Percentiles rank a stretch among this genome's conserved stretches.
Conservation (phyloP, 352 stramenopile species). For the Globisporangium acanthophoron region DNA sequence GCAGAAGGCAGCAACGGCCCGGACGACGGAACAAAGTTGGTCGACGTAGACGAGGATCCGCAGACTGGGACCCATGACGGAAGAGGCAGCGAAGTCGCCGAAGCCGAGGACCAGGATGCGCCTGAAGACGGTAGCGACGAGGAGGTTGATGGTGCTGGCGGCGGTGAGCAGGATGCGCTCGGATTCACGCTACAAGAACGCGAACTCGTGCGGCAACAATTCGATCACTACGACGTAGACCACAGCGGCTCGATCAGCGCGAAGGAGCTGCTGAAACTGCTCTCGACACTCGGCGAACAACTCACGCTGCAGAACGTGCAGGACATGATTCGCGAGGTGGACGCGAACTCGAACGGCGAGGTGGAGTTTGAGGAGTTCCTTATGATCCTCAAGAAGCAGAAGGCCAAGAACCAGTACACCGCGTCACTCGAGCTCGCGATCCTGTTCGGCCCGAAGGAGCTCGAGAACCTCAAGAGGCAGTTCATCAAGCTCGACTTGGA, state of each 20-base stretch:
- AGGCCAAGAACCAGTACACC: slow-evolving; percentile 57
- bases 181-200: slow-evolving; percentile 41
- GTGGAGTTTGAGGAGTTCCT: slow-evolving; percentile 73
- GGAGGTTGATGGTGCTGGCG: neutral
- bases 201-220: slow-evolving; percentile 38
- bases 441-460: slow-evolving; percentile 55
- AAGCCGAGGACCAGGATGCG: slow-evolving; percentile 12
- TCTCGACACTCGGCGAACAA: slow-evolving; percentile 51
- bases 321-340: slow-evolving; percentile 50
- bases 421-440: slow-evolving; percentile 58
- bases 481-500: slow-evolving; percentile 69
- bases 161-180: slow-evolving; percentile 7
- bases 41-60: slow-evolving; percentile 11
- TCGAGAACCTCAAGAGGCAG: slow-evolving; percentile 61
- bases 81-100: slow-evolving; percentile 9
- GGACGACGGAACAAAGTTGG: slow-evolving; percentile 14
- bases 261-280: slow-evolving; percentile 50
- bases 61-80: slow-evolving; percentile 12
- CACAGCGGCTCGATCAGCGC: slow-evolving; percentile 57
- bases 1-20: slow-evolving; percentile 6
- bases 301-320: slow-evolving; percentile 51
- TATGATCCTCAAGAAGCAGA: slow-evolving; percentile 47
- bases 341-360: slow-evolving; percentile 52
- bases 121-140: slow-evolving; percentile 15
- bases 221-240: slow-evolving; percentile 57